A percentile compares a stretch with the other conserved stretches of the same genome.
Conservation (phyloP, 148 eudicot species). For the Chenopodium suecicum region DNA sequence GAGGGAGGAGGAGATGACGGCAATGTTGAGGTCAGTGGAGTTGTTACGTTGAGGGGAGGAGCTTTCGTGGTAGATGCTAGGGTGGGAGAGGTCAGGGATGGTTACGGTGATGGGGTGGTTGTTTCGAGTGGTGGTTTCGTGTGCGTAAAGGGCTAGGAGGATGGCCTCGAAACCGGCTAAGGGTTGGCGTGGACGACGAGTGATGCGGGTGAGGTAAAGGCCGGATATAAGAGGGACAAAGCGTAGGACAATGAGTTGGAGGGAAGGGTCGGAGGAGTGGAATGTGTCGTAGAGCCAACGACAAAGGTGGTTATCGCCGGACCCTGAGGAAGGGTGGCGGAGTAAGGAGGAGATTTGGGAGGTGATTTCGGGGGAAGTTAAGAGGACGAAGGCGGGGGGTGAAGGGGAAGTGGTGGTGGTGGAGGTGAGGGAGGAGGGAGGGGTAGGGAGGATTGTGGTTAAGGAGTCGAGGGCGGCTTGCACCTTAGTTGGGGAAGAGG, state of each 20-base stretch:
- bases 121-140: slow-evolving; percentile 51
- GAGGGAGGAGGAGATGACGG: slow-evolving; percentile 55
- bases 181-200: slow-evolving; percentile 43
- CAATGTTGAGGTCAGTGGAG: slow-evolving; percentile 58
- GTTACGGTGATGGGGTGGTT: slow-evolving; percentile 59
- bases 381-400: slow-evolving; percentile 57
- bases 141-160: slow-evolving; percentile 68
- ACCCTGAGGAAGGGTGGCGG: slow-evolving; percentile 69
- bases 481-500: slow-evolving; percentile 46
- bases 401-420: slow-evolving; percentile 28
- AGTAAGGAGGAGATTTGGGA: slow-evolving; percentile 57
- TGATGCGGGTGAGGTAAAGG: slow-evolving; percentile 62
- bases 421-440: slow-evolving; percentile 34
- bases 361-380: slow-evolving; percentile 48
- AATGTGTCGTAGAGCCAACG: slow-evolving; percentile 95
- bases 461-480: slow-evolving; percentile 52
- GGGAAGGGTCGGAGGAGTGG: slow-evolving; percentile 58
- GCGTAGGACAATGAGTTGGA: slow-evolving; percentile 76
- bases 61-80: slow-evolving; percentile 81
- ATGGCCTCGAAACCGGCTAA: slow-evolving; percentile 90
- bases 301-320: slow-evolving; percentile 76
- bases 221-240: slow-evolving; percentile 71
- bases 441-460: slow-evolving; percentile 46
- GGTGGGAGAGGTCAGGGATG: slow-evolving; percentile 66
- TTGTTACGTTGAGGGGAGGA: slow-evolving; percentile 24